phyloP scores from a whole-genome alignment of 2,329 filamentous ascomycete genomes.

The Thielaviopsis punctulata region DNA sequence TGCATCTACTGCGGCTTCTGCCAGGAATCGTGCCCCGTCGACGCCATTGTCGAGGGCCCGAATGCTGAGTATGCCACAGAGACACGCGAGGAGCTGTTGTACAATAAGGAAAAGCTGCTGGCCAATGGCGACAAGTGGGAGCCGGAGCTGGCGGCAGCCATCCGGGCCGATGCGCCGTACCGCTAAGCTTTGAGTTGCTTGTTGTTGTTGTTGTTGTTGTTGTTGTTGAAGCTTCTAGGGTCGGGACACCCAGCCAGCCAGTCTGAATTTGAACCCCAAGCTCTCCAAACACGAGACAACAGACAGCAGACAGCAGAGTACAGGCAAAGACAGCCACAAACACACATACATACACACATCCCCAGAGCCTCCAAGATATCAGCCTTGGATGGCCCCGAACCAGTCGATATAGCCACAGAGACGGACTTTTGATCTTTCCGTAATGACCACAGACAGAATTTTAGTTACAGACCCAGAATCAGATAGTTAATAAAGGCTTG shows the following conservation, averaged over 20 bases:
- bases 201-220: too few relatives aligned
- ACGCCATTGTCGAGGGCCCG: constrained; percentile 59
- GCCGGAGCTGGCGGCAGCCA: constrained; percentile 81
- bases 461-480: neutral
- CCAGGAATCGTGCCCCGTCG: constrained; percentile 96
- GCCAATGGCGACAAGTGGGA: constrained; percentile 95
- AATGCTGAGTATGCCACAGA: constrained; percentile 47
- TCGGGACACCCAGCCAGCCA: too few relatives aligned
- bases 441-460: too few relatives aligned
- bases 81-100: constrained; percentile 79
- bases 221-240: too few relatives aligned
- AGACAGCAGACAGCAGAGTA: too few relatives aligned
- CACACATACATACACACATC: neutral
- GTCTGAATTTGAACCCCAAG: too few relatives aligned
- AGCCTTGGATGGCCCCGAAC: too few relatives aligned
- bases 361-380: too few relatives aligned
- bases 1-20: constrained; percentile 99
- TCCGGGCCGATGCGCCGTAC: constrained; percentile 86
- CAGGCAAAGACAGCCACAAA: neutral
- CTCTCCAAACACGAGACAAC: too few relatives aligned
- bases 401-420: too few relatives aligned
- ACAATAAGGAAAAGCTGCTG: constrained; percentile 92
- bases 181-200: constrained; percentile 38
- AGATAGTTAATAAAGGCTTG: neutral
- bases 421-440: too few relatives aligned